Base-by-base conservation (phyloP, 2,329 filamentous ascomycete genomes). In the Domatiomyces catenatus region DNA sequence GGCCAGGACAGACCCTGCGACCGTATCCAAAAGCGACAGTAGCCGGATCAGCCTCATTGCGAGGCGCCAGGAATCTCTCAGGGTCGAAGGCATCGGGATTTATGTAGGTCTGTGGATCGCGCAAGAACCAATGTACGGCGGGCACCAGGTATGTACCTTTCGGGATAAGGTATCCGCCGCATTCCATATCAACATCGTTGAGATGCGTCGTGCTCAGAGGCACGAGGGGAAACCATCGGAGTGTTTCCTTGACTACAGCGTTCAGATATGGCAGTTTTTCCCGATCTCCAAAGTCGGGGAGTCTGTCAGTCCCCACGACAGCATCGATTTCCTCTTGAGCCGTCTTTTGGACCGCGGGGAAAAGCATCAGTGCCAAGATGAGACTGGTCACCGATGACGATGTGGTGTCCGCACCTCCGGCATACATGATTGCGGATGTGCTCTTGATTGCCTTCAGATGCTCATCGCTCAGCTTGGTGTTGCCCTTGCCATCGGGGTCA, bases 21-120 rank as follows among this genome's bases (percentile, higher is more conserved):
- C 76, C 76, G 58, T 77, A 79, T 0, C 72, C 77, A 53, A 80
- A 75, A 48, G 70, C 74, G 0, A 76, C 71, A 0, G 76, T 74
- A 17, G 42, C 26, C 68, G 65, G 68, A 50, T 69, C 65, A 2
- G 63, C 63, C 49, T 72, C 68, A 0, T 66, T 60, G 0, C 58
- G 54, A 15, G 62, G 59, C 1, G 52, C 60, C 0, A 73, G 55
- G 54, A 68, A 71, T 0, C 72, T 64, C 20, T 71, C 69, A 0
- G 72, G 72, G 1, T 65, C 63, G 61, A 74, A 75, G 0, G 18
- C 36, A 52, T 63, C 62, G 62, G 63, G 61, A 5, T 65, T 50
- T 0, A 65, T 64, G 59, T 70, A 71, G 24, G 69, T 61, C 32
- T 48, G 39, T 69, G 1, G 70, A 60, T 48, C 67, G 63, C 57